Percentiles rank a stretch among this genome's conserved stretches.
Evolutionary conservation across 352 stramenopile genomes (phyloP).

Genomic region (Pythium graminicola): DNA sequence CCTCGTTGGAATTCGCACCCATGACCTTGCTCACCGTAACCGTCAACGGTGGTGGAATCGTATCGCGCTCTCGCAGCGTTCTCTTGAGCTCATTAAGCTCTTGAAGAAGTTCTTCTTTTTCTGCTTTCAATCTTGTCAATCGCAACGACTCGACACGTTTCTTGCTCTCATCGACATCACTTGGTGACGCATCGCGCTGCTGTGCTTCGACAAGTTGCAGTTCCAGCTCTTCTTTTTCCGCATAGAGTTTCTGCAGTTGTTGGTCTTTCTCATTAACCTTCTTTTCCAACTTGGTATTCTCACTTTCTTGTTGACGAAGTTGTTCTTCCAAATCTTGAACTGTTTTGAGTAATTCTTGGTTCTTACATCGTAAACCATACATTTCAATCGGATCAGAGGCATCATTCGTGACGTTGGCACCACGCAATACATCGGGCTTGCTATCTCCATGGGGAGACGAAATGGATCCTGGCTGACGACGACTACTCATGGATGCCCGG

Average conservation of each 20-base stretch:
- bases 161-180: constrained; percentile 20
- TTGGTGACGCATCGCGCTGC: not conserved
- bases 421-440: constrained; percentile 20
- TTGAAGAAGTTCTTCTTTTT: constrained; percentile 21
- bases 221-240: constrained; percentile 30
- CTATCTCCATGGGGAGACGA: constrained; percentile 14
- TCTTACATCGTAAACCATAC: constrained; percentile 23
- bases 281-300: constrained; percentile 52
- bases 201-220: constrained; percentile 18
- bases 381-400: constrained; percentile 20
- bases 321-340: constrained; percentile 48
- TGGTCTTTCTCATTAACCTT: constrained; percentile 42
- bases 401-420: constrained; percentile 12
- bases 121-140: constrained; percentile 45
- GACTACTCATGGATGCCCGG: constrained; percentile 29
- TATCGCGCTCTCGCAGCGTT: constrained; percentile 4
- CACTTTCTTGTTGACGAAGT: constrained; percentile 42
- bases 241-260: constrained; percentile 36
- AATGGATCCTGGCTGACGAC: not conserved
- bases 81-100: constrained; percentile 25
- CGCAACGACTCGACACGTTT: constrained; percentile 51
- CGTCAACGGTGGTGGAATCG: constrained; percentile 13
- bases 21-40: constrained; percentile 19
- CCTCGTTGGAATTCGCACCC: constrained; percentile 20
- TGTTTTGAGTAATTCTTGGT: constrained; percentile 35